Evolutionary conservation across 257 asterid genomes (phyloP).

Genomic region (Primulina huaijiensis): DNA sequence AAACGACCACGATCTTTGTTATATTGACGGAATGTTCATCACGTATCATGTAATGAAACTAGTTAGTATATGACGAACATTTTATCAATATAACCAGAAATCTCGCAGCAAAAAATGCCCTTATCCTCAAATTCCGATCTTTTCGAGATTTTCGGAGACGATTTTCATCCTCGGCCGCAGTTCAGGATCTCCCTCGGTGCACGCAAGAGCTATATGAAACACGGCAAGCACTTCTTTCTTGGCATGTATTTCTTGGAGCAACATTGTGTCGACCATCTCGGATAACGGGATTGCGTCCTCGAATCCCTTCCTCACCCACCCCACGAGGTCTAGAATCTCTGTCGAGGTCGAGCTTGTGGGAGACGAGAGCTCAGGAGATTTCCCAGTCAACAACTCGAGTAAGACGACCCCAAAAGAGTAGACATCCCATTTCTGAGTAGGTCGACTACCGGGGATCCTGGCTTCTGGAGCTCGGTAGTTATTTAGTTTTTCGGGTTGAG

Average conservation of each 20-base stretch:
- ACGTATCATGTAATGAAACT: background rate
- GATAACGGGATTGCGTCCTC: slow-evolving; percentile 69
- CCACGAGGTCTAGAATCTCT: slow-evolving; percentile 64
- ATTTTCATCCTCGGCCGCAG: slow-evolving; percentile 90
- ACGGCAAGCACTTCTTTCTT: slow-evolving; percentile 76
- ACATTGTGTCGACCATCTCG: slow-evolving; percentile 72
- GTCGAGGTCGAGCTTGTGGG: slow-evolving; percentile 62
- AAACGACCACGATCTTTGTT: background rate
- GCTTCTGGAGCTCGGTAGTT: slow-evolving; percentile 83
- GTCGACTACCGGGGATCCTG: slow-evolving; percentile 49
- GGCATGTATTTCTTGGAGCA: slow-evolving; percentile 67
- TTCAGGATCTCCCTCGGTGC: slow-evolving; percentile 91
- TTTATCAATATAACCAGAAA: background rate
- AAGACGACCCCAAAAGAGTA: slow-evolving; percentile 85
- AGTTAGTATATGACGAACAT: background rate
- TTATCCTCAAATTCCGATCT: slow-evolving; percentile 45
- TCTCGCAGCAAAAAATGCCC: background rate
- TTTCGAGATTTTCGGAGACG: slow-evolving; percentile 71
- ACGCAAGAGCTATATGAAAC: slow-evolving; percentile 73
- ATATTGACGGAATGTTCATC: background rate
- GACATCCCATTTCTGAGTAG: slow-evolving; percentile 95
- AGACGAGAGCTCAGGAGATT: slow-evolving; percentile 69
- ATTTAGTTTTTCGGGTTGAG: slow-evolving; percentile 56
- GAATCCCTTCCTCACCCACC: slow-evolving; percentile 93
- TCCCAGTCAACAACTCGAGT: slow-evolving; percentile 79